phyloP scores from a whole-genome alignment of 208 protist species.

The Trichomonas gallinae region DNA sequence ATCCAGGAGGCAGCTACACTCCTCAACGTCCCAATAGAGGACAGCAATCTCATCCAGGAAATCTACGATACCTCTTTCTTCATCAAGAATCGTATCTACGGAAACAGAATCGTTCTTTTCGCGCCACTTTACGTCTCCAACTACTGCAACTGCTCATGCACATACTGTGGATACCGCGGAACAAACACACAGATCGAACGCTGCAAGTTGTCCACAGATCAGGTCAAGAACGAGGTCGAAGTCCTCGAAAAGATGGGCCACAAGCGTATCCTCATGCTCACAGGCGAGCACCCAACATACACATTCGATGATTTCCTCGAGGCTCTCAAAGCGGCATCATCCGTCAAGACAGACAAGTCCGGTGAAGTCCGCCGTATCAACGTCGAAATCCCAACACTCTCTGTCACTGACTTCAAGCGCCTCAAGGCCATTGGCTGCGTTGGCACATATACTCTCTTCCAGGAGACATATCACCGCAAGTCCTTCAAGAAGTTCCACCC shows the following conservation, averaged over 20 bases:
- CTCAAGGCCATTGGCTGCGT: constrained; percentile 42
- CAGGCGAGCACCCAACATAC: constrained; percentile 44
- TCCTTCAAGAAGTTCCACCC: constrained; percentile 44
- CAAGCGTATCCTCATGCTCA: constrained; percentile 39
- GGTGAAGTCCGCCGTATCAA: constrained; percentile 45
- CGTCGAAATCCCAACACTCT: constrained; percentile 46
- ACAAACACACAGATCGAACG: constrained; percentile 36
- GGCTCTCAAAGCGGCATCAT: constrained; percentile 25
- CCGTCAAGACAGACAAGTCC: constrained; percentile 29
- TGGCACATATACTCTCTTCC: constrained; percentile 46
- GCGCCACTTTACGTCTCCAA: constrained; percentile 47
- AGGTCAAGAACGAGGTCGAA: constrained; percentile 38
- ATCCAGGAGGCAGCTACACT: constrained; percentile 36
- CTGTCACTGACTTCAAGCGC: constrained; percentile 39
- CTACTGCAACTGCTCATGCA: constrained; percentile 43
- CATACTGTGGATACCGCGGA: constrained; percentile 42
- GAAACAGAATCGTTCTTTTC: constrained; percentile 48
- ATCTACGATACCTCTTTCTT: constrained; percentile 34
- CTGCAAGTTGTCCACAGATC: constrained; percentile 33
- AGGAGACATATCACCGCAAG: constrained; percentile 47
- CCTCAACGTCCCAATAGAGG: constrained; percentile 29
- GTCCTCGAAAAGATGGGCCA: constrained; percentile 39
- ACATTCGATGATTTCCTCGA: constrained; percentile 46
- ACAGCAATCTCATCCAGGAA: constrained; percentile 26
- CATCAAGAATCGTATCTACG: constrained; percentile 47